A percentile compares a stretch with the other conserved stretches of the same genome.
phyloP scores from a whole-genome alignment of 208 protist genomes.

The Crithidia thermophila region DNA sequence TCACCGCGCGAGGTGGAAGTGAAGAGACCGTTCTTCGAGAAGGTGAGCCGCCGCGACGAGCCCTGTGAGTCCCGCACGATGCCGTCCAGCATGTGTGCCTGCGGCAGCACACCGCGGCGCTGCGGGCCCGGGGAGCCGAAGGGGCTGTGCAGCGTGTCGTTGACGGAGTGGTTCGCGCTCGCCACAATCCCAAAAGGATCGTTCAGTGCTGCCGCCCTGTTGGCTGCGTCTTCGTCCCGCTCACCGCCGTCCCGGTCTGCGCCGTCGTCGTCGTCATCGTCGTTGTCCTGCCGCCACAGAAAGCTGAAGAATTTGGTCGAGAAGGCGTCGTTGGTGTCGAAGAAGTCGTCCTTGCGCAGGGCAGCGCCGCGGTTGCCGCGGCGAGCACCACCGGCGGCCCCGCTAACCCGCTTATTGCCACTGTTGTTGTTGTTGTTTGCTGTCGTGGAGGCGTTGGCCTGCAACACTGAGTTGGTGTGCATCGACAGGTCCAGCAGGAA shows the following conservation, averaged over 20 bases:
- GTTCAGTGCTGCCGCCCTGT: not conserved
- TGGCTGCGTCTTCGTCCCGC: not conserved
- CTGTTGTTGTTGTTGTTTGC: conserved; percentile 4
- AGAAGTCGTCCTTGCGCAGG: conserved; percentile 36
- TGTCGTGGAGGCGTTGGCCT: not conserved
- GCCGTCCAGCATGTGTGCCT: not conserved
- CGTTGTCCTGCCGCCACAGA: conserved; percentile 27
- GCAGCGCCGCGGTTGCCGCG: conserved; percentile 18
- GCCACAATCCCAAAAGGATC: too few species aligned
- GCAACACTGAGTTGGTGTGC: not conserved
- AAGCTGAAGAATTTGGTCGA: conserved; percentile 65
- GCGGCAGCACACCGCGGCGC: not conserved
- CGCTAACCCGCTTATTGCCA: not conserved
- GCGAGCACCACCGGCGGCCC: not conserved
- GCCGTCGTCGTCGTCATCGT: conserved; percentile 12
- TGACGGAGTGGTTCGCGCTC: not conserved
- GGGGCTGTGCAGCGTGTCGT: not conserved
- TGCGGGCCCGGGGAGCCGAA: not conserved
- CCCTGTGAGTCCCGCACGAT: not conserved
- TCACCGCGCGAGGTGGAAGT: not conserved
- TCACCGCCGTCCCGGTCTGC: not conserved
- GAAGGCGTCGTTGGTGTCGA: conserved; percentile 60
- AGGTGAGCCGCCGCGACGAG: not conserved
- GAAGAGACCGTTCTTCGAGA: conserved; percentile 7
- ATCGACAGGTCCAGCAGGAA: conserved; percentile 22